These are phyloP conservation scores for Exobasidium cylindrosporum DNA, from an alignment of 1,284 basidiomycete species.

Conservation along the genomic window DNA sequence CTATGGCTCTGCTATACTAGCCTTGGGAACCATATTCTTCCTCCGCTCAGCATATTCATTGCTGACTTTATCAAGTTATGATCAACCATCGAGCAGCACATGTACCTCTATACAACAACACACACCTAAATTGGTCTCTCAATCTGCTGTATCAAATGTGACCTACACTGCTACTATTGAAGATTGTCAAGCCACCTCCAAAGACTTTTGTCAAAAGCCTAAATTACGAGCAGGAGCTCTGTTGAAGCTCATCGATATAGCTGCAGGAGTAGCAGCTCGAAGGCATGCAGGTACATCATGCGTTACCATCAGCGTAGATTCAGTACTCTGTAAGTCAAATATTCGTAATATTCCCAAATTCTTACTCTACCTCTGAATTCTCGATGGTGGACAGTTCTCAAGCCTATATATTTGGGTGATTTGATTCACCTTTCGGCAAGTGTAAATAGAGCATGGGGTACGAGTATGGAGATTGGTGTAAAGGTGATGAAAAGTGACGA, in stretches of 20 bases:
- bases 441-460: conserved; percentile 56
- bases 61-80: neutral
- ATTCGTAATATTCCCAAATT: no score
- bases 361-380: no score
- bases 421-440: conserved; percentile 52
- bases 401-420: conserved; percentile 39
- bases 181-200: conserved; percentile 1
- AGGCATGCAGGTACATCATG: conserved; percentile 54
- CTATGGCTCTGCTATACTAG: neutral
- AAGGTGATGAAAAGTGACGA: conserved; percentile 32
- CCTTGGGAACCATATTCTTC: neutral
- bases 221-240: conserved; percentile 54
- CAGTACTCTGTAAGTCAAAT: conserved; percentile 29
- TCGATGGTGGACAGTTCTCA: no score
- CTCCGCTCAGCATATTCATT: neutral
- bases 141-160: conserved; percentile 19
- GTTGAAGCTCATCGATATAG: conserved; percentile 56
- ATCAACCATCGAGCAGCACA: no score
- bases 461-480: conserved; percentile 56
- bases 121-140: neutral
- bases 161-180: conserved; percentile 26
- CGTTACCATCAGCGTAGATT: conserved; percentile 56
- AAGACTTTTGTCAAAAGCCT: neutral
- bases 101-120: no score
- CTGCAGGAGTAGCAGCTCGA: conserved; percentile 55